These are phyloP conservation scores for Eucalyptus virginea DNA, from an alignment of 345 rosid species.

Conservation along the genomic window DNA sequence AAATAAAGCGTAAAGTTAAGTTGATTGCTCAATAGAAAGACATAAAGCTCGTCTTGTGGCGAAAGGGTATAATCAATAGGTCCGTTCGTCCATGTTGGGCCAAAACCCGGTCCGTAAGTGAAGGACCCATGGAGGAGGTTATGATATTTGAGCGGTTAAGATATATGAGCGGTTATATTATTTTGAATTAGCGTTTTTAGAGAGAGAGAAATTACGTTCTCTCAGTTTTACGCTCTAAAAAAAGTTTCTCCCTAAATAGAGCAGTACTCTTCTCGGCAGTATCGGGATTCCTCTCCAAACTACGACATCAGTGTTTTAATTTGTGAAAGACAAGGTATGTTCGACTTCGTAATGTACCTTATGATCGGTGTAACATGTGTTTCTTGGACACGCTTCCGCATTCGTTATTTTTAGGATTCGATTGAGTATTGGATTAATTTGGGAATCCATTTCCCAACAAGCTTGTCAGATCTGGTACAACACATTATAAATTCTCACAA, in stretches of 20 bases:
- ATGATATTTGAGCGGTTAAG: no score
- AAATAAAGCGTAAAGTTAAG: rapidly evolving
- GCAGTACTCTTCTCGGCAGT: rapidly evolving
- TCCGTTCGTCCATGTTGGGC: rapidly evolving
- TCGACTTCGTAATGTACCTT: no score
- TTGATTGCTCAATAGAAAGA: rapidly evolving
- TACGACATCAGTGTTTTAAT: rapidly evolving
- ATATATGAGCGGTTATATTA: rapidly evolving
- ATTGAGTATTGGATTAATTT: no score
- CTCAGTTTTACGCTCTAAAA: no score
- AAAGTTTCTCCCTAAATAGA: no score
- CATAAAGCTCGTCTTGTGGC: rapidly evolving
- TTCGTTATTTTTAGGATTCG: rapidly evolving
- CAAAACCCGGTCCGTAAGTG: rapidly evolving
- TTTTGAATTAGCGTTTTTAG: no score
- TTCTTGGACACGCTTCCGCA: rapidly evolving
- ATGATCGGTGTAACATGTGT: rapidly evolving
- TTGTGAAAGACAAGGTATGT: rapidly evolving
- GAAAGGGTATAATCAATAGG: no score
- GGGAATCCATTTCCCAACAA: not conserved
- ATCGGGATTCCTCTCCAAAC: rapidly evolving
- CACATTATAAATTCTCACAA: not conserved
- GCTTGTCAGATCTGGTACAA: not conserved
- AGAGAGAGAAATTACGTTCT: no score
- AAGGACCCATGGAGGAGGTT: no score